Conservation (phyloP, 345 rosid genomes). For the Citrus sp. region DNA sequence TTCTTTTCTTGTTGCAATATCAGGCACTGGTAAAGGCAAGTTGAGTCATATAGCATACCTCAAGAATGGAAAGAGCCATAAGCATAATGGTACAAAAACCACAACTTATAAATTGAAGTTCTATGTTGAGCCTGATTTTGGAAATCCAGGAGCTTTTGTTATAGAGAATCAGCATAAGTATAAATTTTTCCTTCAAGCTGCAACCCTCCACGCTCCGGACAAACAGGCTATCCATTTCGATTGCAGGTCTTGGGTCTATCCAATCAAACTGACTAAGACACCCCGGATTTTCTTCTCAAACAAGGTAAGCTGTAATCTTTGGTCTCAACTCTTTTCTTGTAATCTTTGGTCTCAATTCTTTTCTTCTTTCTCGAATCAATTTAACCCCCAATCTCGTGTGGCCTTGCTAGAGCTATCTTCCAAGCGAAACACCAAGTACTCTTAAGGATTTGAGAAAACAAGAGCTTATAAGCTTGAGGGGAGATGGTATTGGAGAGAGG, state of each 20-base stretch:
- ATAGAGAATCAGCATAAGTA: constrained; percentile 39
- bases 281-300: constrained; percentile 52
- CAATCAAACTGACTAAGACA: constrained; percentile 30
- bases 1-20: neutral
- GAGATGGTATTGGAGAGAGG: constrained; percentile 41
- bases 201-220: constrained; percentile 20
- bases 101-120: constrained; percentile 33
- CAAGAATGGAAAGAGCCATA: constrained; percentile 33
- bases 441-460: constrained; percentile 35
- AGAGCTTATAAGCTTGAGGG: constrained; percentile 47
- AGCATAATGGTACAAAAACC: constrained; percentile 22
- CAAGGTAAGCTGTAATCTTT: constrained; percentile 25
- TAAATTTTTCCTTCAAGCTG: constrained; percentile 52
- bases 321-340: neutral
- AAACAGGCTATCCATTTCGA: constrained; percentile 34
- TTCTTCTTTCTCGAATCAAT: neutral
- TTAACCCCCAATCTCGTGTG: neutral
- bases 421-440: constrained; percentile 41
- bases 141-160: constrained; percentile 49
- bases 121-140: constrained; percentile 34
- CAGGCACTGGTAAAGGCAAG: constrained; percentile 42
- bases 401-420: constrained; percentile 43
- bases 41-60: constrained; percentile 41
- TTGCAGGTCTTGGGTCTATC: constrained; percentile 64
- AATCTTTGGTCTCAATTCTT: neutral